Evolutionary conservation across 768 basidiomycete species (phyloP).

Genomic region (Ramaria rubella): DNA sequence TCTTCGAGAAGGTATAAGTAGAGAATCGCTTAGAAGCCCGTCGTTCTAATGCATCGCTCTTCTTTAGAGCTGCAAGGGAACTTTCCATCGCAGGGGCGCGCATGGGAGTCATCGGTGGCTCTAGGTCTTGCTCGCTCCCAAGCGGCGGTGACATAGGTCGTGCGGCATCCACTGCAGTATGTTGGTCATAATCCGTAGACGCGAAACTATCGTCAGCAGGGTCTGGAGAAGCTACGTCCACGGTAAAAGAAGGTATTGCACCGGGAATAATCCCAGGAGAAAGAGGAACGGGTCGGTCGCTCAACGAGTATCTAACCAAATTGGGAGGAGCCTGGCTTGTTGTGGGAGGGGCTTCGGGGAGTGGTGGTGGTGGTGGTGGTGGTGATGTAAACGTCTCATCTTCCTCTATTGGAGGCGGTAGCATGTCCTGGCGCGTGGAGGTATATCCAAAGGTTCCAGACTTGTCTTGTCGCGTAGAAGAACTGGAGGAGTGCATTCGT

Average conservation of each 20-base stretch:
- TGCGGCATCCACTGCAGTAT: neutral
- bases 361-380: neutral
- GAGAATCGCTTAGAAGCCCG: conserved; percentile 95
- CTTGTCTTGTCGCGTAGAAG: neutral
- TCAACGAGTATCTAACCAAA: conserved; percentile 74
- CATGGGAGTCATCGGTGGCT: conserved; percentile 11
- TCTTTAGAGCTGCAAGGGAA: conserved; percentile 83
- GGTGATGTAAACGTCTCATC: neutral
- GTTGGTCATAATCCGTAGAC: conserved; percentile 1
- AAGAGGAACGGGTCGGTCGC: conserved; percentile 55
- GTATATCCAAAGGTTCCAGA: neutral
- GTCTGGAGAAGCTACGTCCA: conserved; percentile 37
- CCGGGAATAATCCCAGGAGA: conserved; percentile 18
- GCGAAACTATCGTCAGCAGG: conserved; percentile 17
- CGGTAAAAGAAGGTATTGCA: conserved; percentile 39
- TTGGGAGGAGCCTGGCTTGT: conserved; percentile 49
- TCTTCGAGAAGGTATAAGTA: conserved; percentile 89
- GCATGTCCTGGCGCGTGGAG: neutral
- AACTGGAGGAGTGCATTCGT: neutral
- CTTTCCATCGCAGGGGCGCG: conserved; percentile 62
- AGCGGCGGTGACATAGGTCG: neutral
- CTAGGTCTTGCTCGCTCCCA: neutral
- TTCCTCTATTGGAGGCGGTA: neutral
- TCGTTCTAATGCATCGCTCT: conserved; percentile 78
- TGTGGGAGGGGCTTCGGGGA: neutral